phyloP scores from a whole-genome alignment of 179 eudicot species.

The Amaranthus tricolor region DNA sequence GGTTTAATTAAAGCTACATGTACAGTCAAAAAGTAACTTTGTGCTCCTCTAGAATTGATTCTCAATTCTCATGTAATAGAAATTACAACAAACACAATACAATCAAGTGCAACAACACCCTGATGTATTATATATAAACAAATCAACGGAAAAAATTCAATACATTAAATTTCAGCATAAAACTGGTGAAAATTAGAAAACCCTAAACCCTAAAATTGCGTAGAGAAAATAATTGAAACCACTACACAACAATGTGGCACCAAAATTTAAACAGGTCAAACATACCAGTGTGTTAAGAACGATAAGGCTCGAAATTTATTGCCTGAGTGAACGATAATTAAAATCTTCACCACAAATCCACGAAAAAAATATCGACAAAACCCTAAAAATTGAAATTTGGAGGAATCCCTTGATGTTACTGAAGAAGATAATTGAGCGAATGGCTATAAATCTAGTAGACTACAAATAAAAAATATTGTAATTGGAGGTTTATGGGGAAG shows the following conservation, averaged over 20 bases:
- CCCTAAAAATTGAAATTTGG: slow-evolving; percentile 24
- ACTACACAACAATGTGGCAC: background rate
- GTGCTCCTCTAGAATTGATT: too few species aligned
- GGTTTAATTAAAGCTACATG: too few species aligned
- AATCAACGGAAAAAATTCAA: background rate
- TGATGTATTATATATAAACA: background rate
- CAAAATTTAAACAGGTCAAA: background rate
- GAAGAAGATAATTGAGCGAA: background rate
- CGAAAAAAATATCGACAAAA: slow-evolving; percentile 5
- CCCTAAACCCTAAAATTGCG: slow-evolving; percentile 20
- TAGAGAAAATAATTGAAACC: too few species aligned
- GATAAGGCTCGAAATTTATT: slow-evolving; percentile 36
- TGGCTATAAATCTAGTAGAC: too few species aligned
- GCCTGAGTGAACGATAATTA: slow-evolving; percentile 17
- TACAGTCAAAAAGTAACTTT: background rate
- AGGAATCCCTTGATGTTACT: background rate
- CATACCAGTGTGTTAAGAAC: slow-evolving; percentile 30
- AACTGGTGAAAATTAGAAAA: slow-evolving; percentile 11
- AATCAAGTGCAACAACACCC: background rate
- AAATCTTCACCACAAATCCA: slow-evolving; percentile 9
- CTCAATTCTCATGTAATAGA: background rate
- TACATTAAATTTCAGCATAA: background rate
- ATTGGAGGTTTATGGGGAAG: too few species aligned
- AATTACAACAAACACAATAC: background rate
- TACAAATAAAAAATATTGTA: too few species aligned